Evolutionary conservation across 169 alveolate species (phyloP).

Genomic region (Theileria annulata): DNA sequence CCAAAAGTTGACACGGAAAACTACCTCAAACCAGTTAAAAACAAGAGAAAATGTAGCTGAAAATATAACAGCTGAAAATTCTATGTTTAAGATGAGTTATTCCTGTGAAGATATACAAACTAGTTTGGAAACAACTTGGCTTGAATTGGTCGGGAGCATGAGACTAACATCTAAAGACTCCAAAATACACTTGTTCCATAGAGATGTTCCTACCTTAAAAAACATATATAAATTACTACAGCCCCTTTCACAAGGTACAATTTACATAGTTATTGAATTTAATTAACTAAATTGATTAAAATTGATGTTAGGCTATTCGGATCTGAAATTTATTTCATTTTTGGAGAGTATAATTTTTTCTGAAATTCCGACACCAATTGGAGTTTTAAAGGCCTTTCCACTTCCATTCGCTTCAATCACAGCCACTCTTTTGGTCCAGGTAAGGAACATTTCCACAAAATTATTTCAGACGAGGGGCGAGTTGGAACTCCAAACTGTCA

Average conservation of each 20-base stretch:
- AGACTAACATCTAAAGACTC: not conserved
- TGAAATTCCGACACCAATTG: slow-evolving; percentile 60
- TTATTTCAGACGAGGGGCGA: slow-evolving; percentile 2
- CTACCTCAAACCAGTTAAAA: not conserved
- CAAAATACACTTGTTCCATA: not conserved
- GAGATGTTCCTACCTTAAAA: slow-evolving; percentile 22
- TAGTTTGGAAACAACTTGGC: slow-evolving; percentile 24
- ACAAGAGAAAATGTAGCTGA: not conserved
- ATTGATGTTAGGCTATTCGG: slow-evolving; percentile 2
- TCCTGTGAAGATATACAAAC: not conserved
- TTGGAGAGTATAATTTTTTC: slow-evolving; percentile 14
- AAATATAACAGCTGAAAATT: not conserved
- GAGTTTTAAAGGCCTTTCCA: slow-evolving; percentile 47
- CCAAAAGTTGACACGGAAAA: not conserved
- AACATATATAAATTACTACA: slow-evolving; percentile 4
- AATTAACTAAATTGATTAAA: not conserved
- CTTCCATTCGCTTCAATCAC: slow-evolving; percentile 55
- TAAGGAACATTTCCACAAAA: not conserved
- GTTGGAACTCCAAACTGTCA: slow-evolving; percentile 16
- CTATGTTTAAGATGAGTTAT: not conserved
- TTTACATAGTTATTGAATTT: not conserved
- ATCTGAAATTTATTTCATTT: slow-evolving; percentile 14
- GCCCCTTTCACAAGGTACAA: not conserved
- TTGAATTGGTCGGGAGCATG: slow-evolving; percentile 2
- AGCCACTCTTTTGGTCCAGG: slow-evolving; percentile 23